Conservation (phyloP, 2,329 filamentous ascomycete genomes). For the Parasarocladium wereldwijsianum region DNA sequence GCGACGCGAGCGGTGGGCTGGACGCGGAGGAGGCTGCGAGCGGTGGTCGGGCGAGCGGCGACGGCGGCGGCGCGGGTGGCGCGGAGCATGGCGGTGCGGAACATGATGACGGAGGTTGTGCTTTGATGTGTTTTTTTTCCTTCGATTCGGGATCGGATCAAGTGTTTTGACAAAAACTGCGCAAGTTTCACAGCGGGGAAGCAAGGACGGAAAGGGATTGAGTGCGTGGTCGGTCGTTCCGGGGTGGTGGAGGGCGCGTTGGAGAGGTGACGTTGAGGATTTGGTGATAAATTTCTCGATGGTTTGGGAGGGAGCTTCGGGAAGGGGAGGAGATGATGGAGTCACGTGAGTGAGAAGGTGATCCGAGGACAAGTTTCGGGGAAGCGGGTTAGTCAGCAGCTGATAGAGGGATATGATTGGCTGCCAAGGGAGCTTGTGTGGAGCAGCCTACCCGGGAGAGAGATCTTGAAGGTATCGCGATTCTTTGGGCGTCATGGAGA, state of each 20-base stretch:
- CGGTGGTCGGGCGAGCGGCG: constrained; percentile 31
- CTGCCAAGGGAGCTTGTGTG: neutral
- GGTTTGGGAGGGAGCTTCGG: constrained; percentile 7
- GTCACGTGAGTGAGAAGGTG: constrained; percentile 17
- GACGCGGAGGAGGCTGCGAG: constrained; percentile 5
- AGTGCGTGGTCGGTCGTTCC: constrained; percentile 1
- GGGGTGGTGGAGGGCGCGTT: constrained; percentile 7
- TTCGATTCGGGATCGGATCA: neutral
- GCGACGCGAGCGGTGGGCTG: constrained; percentile 39
- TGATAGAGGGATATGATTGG: constrained; percentile 5
- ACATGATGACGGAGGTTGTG: constrained; percentile 50
- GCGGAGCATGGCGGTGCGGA: constrained; percentile 75
- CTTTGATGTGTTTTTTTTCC: constrained; percentile 2
- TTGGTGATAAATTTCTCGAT: constrained; percentile 32
- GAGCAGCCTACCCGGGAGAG: no score
- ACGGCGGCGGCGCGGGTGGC: constrained; percentile 47
- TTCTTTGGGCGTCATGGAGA: constrained; percentile 14
- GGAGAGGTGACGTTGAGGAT: constrained; percentile 5
- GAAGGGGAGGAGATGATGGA: constrained; percentile 7
- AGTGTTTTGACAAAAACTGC: neutral
- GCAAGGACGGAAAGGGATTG: constrained; percentile 7
- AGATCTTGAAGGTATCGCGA: no score
- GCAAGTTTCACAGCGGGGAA: constrained; percentile 4
- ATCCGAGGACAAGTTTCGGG: no score
- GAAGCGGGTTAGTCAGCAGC: constrained; percentile 6